Base-by-base conservation (phyloP, 805 yeast genomes). In the Yamadazyma ubonensis region DNA sequence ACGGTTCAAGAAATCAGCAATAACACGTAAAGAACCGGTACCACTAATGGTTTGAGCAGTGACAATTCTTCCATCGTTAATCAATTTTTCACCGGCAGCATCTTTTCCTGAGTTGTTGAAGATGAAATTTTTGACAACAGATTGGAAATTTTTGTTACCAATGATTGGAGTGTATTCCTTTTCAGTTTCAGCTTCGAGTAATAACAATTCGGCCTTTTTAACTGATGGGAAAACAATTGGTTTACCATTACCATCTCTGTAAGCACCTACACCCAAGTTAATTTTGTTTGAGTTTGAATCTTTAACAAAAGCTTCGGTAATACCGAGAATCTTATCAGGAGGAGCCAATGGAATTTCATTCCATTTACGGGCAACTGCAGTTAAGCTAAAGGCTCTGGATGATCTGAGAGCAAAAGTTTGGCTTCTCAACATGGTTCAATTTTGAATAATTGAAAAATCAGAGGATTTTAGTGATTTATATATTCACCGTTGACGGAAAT, bases 1-100 rank as follows among this genome's bases (percentile, higher is more conserved):
- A 45, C 75, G 67, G 49, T 64, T 63, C 53, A 90, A 63, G 57
- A 91, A 86, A 56, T 83, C 91, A 17, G 86, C 91, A 36, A 89
- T 79, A 27, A 91, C 81, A 50, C 95, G 80, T 46, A 90, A 71
- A 3, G 97, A 91, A 46, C 99, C 99, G 27, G 99, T 91, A 48
- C 99, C 99, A 28, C 95, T 84, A 46, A 91, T 73, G 42, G 97
- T 84, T 67, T 91, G 99, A 10, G 89, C 73, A 36, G 95, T 79
- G 38, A 88, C 84, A 29, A 90, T 75, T 53, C 95, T 74, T 41
- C 76, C 75, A 36, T 78, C 81, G 10, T 66, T 64, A 30, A 83
- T 61, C 41, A 83, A 75, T 43, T 73, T 58, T 27, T 73, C 67
- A 28, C 86, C 86, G 45, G 72, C 63, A 36, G 69, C 58, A 48